Percentiles rank a stretch among this genome's conserved stretches.
Conservation (phyloP, 495 filamentous ascomycete genomes). For the Lasiosphaeriaceae sp. region DNA sequence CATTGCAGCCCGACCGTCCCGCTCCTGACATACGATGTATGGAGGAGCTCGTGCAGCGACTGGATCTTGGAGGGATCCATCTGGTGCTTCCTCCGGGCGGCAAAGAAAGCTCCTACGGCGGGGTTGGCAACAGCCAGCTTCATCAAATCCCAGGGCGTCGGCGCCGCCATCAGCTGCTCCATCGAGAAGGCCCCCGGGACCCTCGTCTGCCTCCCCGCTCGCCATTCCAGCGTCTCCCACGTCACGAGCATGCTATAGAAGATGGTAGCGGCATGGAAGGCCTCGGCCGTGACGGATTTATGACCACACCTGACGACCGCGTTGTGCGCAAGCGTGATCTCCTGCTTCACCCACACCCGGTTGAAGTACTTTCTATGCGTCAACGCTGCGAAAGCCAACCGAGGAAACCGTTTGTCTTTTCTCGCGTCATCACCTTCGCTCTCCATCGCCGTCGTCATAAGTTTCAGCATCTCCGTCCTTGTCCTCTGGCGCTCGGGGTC, state of each 20-base stretch:
- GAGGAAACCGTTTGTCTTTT: slow-evolving; percentile 1
- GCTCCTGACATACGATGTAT: slow-evolving; percentile 2
- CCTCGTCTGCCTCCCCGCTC: too few species aligned
- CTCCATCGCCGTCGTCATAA: too few species aligned
- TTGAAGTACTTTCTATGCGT: slow-evolving; percentile 11
- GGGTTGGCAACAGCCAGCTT: neutral
- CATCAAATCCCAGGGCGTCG: too few species aligned
- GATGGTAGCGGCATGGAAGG: neutral
- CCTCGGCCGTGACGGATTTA: too few species aligned
- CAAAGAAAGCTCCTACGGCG: neutral
- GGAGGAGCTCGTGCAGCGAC: slow-evolving; percentile 1
- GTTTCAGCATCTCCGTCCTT: too few species aligned
- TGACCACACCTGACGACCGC: slow-evolving; percentile 11
- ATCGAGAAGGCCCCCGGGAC: too few species aligned
- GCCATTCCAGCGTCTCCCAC: too few species aligned
- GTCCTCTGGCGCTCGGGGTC: neutral
- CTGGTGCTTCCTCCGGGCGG: neutral
- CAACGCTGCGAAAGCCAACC: slow-evolving; percentile 4
- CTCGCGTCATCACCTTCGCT: neutral
- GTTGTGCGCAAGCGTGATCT: slow-evolving; percentile 15
- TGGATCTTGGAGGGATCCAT: neutral
- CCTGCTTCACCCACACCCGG: slow-evolving; percentile 24
- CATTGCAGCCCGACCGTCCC: neutral
- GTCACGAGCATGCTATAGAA: neutral
- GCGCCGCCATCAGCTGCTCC: too few species aligned